These are phyloP conservation scores for Scutellaria minor DNA, from an alignment of 257 asterid species.

Conservation along the genomic window DNA sequence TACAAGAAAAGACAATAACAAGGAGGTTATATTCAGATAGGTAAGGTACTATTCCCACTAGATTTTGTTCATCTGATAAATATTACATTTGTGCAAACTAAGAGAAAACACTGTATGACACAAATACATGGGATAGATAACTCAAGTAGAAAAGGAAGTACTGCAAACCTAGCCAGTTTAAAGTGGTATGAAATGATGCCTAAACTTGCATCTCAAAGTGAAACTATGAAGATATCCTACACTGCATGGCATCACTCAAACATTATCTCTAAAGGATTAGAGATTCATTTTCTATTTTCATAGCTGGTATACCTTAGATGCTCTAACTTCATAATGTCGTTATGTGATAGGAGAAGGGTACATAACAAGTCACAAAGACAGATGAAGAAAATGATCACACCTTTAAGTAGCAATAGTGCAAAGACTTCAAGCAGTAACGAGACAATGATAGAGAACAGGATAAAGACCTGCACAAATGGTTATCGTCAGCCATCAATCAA, in stretches of 20 bases:
- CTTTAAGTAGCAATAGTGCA: slow-evolving; percentile 69
- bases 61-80: not conserved
- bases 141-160: not conserved
- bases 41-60: not conserved
- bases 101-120: slow-evolving; percentile 9
- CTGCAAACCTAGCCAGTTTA: slow-evolving; percentile 15
- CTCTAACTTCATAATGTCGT: slow-evolving; percentile 20
- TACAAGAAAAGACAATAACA: not conserved
- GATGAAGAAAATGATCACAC: slow-evolving; percentile 45
- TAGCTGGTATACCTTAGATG: not conserved
- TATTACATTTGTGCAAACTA: not conserved
- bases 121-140: not conserved
- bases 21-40: not conserved
- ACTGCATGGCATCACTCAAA: slow-evolving; percentile 17
- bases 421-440: slow-evolving; percentile 73
- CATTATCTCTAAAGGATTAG: slow-evolving; percentile 6
- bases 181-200: slow-evolving; percentile 20
- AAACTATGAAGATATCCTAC: slow-evolving; percentile 10
- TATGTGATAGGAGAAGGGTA: slow-evolving; percentile 8
- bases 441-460: slow-evolving; percentile 67
- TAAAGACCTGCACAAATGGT: slow-evolving; percentile 68
- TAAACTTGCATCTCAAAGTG: slow-evolving; percentile 15
- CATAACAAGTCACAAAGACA: slow-evolving; percentile 24
- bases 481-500: slow-evolving; percentile 24
- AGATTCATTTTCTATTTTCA: slow-evolving; percentile 15